Evolutionary conservation across 2,329 filamentous ascomycete genomes (phyloP), one percentile per base, ranked within the genome.

Genomic region (Beauveria pseudobassiana): DNA sequence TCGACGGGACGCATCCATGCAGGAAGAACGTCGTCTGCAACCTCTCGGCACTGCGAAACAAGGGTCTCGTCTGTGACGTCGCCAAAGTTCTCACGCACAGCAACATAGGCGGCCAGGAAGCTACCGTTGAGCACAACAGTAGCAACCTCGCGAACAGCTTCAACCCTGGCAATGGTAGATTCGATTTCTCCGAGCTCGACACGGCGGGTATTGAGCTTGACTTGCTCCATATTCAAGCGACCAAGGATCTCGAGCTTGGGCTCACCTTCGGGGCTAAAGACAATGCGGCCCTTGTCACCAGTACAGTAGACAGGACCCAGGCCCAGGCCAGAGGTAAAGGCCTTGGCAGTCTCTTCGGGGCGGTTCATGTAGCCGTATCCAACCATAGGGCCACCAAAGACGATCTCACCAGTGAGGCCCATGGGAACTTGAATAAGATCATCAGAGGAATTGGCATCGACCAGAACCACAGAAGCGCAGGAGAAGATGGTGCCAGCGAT

Each of bases 101-200:
- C 52, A 14, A 63, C 62, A 38, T 58, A 63, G 22, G 59, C 59
- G 14, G 62, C 62, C n/a, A 63, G 24, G 48, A 63, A 58, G 14
- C 48, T 63, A 12, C 53, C 55, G 5, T 61, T 63, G 22, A 60
- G 46, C 79, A 84, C 72, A 81, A 86, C 63, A 78, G 83, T 1
- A 79, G 79, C 0, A 73, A 72, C 9, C 71, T 77, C 70, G 64
- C 75, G 16, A 67, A 67, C 4, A 72, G 73, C 1, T 26, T 62
- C 60, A 6, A 52, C 60, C 45, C 40, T 58, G 45, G 60, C 52
- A 34, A 62, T 45, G 2, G 48, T 58, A 6, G 52, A 57, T 42
- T 62, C 60, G 28, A 62, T 62, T 26, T 62, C 60, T 30, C 52
- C 52, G 8, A 62, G 60, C 9, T 62, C 60, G 9, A 62, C 54